Percentiles rank a stretch among this genome's conserved stretches.
phyloP scores from a whole-genome alignment of 345 rosid species.

The Laguncularia racemosa region DNA sequence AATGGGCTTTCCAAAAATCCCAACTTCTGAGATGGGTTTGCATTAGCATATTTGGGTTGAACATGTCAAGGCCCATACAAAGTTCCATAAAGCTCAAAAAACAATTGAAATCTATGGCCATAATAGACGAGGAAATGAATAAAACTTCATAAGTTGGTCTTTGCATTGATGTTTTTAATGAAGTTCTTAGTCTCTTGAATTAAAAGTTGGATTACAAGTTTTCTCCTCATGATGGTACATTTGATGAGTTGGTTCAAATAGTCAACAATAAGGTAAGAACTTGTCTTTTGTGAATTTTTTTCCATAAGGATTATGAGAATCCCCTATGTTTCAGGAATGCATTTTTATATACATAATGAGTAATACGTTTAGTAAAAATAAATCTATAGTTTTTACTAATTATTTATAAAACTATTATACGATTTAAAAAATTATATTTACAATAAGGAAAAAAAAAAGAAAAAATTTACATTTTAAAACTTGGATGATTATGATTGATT shows the following conservation, averaged over 20 bases:
- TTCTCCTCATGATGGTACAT: constrained; percentile 19
- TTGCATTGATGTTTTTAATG: constrained; percentile 35
- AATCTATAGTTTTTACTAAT: no score
- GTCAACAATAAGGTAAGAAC: constrained; percentile 41
- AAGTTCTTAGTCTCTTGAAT: constrained; percentile 6
- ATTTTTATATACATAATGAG: no score
- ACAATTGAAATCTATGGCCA: constrained; percentile 21
- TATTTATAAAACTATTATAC: no score
- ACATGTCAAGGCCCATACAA: constrained; percentile 29
- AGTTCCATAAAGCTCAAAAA: constrained; percentile 34
- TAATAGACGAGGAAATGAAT: constrained; percentile 6
- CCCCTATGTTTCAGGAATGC: no score
- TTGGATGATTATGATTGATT: no score
- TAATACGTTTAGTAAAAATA: no score
- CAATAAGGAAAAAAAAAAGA: no score
- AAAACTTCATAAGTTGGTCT: constrained; percentile 24
- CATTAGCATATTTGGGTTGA: constrained; percentile 9
- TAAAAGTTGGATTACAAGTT: constrained; percentile 22
- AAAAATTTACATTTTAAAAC: no score
- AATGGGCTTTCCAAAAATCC: constrained; percentile 20
- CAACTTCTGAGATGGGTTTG: background rate
- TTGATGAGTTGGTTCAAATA: constrained; percentile 25
- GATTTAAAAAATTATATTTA: no score
- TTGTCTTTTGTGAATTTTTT: constrained; percentile 3
- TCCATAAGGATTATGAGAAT: no score